These are phyloP conservation scores for Triticum dicoccoides DNA, from an alignment of 176 grass and related monocot species.

Conservation along the genomic window DNA sequence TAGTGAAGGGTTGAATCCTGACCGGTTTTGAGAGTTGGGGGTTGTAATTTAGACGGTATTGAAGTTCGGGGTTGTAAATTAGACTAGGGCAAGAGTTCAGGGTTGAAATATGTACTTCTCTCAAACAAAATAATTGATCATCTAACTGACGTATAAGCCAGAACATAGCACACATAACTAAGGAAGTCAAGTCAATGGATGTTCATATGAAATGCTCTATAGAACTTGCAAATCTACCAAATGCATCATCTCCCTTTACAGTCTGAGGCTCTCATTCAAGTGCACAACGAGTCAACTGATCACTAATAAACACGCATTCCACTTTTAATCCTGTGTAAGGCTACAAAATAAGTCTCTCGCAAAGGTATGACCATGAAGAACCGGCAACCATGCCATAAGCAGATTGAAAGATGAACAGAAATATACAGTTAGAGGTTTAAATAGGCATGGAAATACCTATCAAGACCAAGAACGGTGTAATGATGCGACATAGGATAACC, in stretches of 20 bases:
- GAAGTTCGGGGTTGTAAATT: too few relatives aligned
- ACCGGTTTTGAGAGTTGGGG: too few relatives aligned
- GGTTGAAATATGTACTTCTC: too few relatives aligned
- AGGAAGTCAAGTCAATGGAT: background rate
- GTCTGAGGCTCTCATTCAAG: background rate
- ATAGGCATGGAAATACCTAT: slow-evolving; percentile 54
- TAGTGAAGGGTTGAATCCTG: too few relatives aligned
- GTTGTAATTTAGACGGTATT: too few relatives aligned
- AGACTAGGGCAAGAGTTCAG: too few relatives aligned
- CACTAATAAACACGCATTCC: background rate
- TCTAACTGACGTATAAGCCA: background rate
- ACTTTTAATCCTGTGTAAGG: background rate
- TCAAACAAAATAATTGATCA: background rate
- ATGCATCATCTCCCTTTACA: background rate
- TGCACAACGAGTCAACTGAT: background rate
- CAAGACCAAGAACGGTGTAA: slow-evolving; percentile 88
- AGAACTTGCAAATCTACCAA: background rate
- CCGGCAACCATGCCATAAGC: slow-evolving; percentile 6
- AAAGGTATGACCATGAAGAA: slow-evolving; percentile 20
- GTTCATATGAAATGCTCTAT: background rate
- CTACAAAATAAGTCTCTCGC: background rate
- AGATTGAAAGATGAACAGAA: slow-evolving; percentile 31
- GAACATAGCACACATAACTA: background rate
- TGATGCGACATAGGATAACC: slow-evolving; percentile 84
- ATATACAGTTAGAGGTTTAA: slow-evolving; percentile 8